Evolutionary conservation across 805 yeast species (phyloP), one percentile per base, ranked within the genome.

Genomic region (Candida berthetii): DNA sequence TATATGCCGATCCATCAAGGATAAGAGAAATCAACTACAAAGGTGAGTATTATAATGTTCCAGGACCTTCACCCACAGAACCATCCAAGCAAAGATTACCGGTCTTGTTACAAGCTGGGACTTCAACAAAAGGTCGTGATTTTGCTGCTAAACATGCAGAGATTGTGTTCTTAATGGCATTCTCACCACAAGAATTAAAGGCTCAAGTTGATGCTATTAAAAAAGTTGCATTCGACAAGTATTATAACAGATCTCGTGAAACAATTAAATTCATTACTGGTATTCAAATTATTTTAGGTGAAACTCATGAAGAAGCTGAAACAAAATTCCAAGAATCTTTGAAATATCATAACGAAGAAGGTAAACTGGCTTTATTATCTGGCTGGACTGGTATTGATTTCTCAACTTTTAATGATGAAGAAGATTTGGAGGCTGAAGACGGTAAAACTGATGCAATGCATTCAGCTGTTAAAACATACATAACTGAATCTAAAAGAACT

Each of bases 331-430:
- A 52, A 22, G 61, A 62, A 10, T 61, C 39, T 41, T 59, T 33
- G 40, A 48, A 49, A 37, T 38, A 41, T 14, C 62, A 60, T 42
- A 63, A 59, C 7, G 65, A 60, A 42, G 69, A 63, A 38, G 71
- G 69, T 9, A 66, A 66, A 3, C 65, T 62, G 37, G 67, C 66
- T 1, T 48, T 66, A 16, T 64, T 66, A 42, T 54, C 68, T 34
- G 71, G 71, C 10, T 64, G 69, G 66, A 65, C 66, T 4, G 70
- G 69, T 2, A 53, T 64, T 40, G 69, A 65, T 40, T 54, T 65
- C 31, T 55, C 61, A 20, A 49, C 58, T 32, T 64, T 50, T 46
- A 51, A 45, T 14, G 46, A 52, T 39, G 62, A 62, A 36, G 67
- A 62, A 40, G 47, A 65, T 32, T 49, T 44, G 19, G 16, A 11